These are phyloP conservation scores for Mycosphaerella sp. DNA, from an alignment of 2,329 filamentous ascomycete genomes.

Conservation along the genomic window DNA sequence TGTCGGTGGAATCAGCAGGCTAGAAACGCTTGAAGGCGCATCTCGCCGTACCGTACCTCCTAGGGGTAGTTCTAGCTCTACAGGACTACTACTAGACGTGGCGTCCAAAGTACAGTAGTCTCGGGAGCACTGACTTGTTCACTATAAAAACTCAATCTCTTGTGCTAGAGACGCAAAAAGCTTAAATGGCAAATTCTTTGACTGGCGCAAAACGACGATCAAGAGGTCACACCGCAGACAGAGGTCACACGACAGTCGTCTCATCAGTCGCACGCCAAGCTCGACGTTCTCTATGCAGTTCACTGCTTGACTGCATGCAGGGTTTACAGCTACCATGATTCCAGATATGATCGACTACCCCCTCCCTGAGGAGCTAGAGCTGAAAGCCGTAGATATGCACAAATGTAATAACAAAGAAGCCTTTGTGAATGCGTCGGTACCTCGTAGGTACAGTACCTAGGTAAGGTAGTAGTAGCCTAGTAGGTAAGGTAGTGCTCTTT, in stretches of 20 bases:
- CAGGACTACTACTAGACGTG: neutral
- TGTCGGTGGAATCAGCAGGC: conserved; percentile 66
- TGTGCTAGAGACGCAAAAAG: neutral
- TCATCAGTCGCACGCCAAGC: neutral
- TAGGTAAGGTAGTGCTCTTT: too few relatives aligned
- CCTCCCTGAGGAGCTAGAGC: too few relatives aligned
- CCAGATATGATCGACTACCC: too few relatives aligned
- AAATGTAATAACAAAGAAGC: too few relatives aligned
- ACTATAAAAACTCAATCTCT: too few relatives aligned
- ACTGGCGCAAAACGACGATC: neutral
- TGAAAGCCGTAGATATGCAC: too few relatives aligned
- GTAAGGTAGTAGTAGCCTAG: too few relatives aligned
- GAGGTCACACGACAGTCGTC: conserved; percentile 1
- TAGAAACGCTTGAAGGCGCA: conserved; percentile 7
- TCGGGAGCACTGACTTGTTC: neutral
- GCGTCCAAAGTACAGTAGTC: neutral
- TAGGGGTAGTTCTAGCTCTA: too few relatives aligned
- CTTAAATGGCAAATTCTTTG: conserved; percentile 4
- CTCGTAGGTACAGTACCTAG: too few relatives aligned
- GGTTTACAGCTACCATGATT: too few relatives aligned
- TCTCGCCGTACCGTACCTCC: neutral
- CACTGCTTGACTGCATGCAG: too few relatives aligned
- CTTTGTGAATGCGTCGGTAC: too few relatives aligned
- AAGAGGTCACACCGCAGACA: neutral
- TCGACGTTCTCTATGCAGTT: neutral